Conservation (phyloP, 2,329 filamentous ascomycete genomes). For the Penicillium hordei region DNA sequence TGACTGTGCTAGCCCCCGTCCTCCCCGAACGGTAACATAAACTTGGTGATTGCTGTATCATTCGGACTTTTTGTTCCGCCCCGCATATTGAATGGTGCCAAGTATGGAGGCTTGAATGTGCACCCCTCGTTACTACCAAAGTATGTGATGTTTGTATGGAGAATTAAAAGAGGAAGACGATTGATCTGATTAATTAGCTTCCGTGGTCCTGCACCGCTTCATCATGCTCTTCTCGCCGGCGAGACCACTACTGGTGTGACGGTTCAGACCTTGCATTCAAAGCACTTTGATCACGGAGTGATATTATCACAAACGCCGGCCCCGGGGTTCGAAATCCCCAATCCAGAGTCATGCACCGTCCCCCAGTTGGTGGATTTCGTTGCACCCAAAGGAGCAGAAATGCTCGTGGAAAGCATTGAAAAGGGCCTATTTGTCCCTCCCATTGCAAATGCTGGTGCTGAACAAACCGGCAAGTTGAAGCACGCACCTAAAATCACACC, state of each 20-base stretch:
- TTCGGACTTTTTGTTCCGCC: constrained; percentile 88
- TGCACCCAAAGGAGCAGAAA: constrained; percentile 63
- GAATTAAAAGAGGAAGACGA: background rate
- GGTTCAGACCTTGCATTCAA: constrained; percentile 79
- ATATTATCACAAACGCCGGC: constrained; percentile 69
- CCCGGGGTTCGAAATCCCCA: constrained; percentile 56
- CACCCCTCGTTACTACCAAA: constrained; percentile 90
- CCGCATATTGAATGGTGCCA: constrained; percentile 66
- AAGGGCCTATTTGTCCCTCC: constrained; percentile 66
- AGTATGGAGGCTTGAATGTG: constrained; percentile 87
- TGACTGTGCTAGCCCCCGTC: constrained; percentile 53
- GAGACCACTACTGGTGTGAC: constrained; percentile 69
- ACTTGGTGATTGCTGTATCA: constrained; percentile 87
- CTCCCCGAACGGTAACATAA: constrained; percentile 51
- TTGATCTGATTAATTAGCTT: constrained; percentile 53
- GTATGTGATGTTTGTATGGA: constrained; percentile 45
- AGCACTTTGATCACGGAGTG: constrained; percentile 73
- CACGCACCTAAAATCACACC: constrained; percentile 74
- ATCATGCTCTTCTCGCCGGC: constrained; percentile 72
- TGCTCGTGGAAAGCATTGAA: constrained; percentile 68
- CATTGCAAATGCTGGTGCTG: constrained; percentile 36
- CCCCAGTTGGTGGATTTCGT: constrained; percentile 55
- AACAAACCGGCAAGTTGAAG: constrained; percentile 29
- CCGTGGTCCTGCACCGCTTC: constrained; percentile 80
- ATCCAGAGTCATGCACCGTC: constrained; percentile 50